Evolutionary conservation across 805 yeast species (phyloP).

Genomic region (Ascoidea rubescens): DNA sequence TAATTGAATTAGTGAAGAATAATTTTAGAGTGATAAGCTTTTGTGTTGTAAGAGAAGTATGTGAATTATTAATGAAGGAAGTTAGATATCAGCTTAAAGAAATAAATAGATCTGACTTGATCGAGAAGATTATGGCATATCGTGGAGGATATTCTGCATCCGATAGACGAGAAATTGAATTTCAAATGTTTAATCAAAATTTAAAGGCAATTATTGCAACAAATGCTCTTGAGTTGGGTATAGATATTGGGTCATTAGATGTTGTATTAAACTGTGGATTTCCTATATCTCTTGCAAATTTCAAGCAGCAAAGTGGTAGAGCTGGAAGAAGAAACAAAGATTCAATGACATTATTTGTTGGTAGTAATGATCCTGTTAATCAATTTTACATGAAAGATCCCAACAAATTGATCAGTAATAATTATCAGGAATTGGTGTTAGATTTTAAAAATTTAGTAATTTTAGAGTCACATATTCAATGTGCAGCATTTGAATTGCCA

Average conservation of each 20-base stretch:
- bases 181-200: constrained; percentile 80
- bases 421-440: constrained; percentile 43
- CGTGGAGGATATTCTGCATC: constrained; percentile 87
- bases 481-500: constrained; percentile 86
- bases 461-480: constrained; percentile 75
- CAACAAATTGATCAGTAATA: constrained; percentile 35
- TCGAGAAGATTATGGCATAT: constrained; percentile 74
- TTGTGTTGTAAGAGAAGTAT: constrained; percentile 73
- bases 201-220: constrained; percentile 84
- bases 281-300: constrained; percentile 73
- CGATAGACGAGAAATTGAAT: constrained; percentile 80
- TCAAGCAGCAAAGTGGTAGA: constrained; percentile 94
- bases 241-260: constrained; percentile 87
- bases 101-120: constrained; percentile 27
- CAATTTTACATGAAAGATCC: constrained; percentile 61
- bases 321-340: constrained; percentile 87
- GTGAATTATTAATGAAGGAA: constrained; percentile 81
- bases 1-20: constrained; percentile 48
- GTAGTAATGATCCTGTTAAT: constrained; percentile 74
- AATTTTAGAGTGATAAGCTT: constrained; percentile 78
- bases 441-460: constrained; percentile 50
- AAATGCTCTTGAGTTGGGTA: constrained; percentile 89
- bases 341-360: constrained; percentile 74
- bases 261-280: constrained; percentile 89
- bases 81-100: constrained; percentile 42